These are phyloP conservation scores for Gnaphalium uliginosum DNA, from an alignment of 129 eudicot species.

Conservation along the genomic window DNA sequence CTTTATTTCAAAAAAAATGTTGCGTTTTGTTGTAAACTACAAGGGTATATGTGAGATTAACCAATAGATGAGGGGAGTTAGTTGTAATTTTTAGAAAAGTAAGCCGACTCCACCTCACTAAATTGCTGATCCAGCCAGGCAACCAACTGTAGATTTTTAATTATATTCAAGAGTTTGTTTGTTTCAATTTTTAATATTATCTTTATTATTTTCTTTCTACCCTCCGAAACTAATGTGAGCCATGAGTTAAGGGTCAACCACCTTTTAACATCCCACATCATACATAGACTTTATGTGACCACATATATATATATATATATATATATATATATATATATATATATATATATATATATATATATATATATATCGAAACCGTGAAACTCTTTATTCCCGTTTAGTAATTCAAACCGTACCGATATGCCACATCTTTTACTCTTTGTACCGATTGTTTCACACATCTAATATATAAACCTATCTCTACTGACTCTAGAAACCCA, in stretches of 20 bases:
- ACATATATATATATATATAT: too few species aligned
- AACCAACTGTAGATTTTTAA: slow-evolving; percentile 9
- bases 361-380: too few species aligned
- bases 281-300: slow-evolving; percentile 9
- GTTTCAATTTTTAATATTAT: background rate
- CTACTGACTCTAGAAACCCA: too few species aligned
- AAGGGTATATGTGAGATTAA: background rate
- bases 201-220: slow-evolving; percentile 17
- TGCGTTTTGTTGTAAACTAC: background rate
- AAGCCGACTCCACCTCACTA: slow-evolving; percentile 28
- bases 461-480: too few species aligned
- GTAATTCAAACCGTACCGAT: too few species aligned
- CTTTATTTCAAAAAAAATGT: background rate
- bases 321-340: too few species aligned
- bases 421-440: too few species aligned
- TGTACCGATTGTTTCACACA: too few species aligned
- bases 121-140: slow-evolving; percentile 33
- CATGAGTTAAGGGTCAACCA: slow-evolving; percentile 25
- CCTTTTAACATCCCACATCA: slow-evolving; percentile 27
- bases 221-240: slow-evolving; percentile 30
- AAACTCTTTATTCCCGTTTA: too few species aligned
- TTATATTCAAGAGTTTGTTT: background rate
- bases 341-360: too few species aligned
- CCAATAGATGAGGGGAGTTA: slow-evolving; percentile 15
- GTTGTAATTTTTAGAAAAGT: background rate